A percentile compares a stretch with the other conserved stretches of the same genome.
Conservation (phyloP, 2,329 filamentous ascomycete species). For the Sodiomyces alkalinus region DNA sequence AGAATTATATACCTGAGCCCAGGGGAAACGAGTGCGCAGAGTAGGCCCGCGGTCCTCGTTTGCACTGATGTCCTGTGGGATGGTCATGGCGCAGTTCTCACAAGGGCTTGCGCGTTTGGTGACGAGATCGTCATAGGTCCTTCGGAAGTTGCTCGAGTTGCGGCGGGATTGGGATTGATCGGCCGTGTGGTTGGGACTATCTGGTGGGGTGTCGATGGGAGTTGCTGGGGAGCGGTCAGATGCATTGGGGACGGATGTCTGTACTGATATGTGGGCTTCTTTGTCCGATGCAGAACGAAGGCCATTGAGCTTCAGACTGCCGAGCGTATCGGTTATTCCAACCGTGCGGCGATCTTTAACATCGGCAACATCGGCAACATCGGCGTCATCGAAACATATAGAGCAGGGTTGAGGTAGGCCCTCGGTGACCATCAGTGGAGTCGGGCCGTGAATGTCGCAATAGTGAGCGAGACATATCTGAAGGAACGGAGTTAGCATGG, state of each 20-base stretch:
- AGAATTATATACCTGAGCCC: conserved; percentile 39
- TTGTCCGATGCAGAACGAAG: conserved; percentile 28
- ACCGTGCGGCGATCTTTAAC: conserved; percentile 17
- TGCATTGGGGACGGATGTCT: conserved; percentile 16
- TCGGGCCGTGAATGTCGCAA: conserved; percentile 55
- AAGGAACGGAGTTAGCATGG: conserved; percentile 13
- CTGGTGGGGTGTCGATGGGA: conserved; percentile 40
- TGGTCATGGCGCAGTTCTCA: conserved; percentile 52
- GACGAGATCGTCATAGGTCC: conserved; percentile 51
- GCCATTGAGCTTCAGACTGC: conserved; percentile 27
- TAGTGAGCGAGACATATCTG: conserved; percentile 58
- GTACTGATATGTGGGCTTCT: conserved; percentile 25
- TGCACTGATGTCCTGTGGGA: conserved; percentile 28
- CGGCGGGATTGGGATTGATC: conserved; percentile 24
- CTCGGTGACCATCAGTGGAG: conserved; percentile 55
- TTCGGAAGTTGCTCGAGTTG: conserved; percentile 40
- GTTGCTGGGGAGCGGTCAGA: conserved; percentile 17
- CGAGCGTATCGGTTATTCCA: conserved; percentile 29
- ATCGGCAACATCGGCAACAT: conserved; percentile 13
- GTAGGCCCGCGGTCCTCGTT: conserved; percentile 35
- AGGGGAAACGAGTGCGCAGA: conserved; percentile 44
- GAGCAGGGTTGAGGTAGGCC: conserved; percentile 45
- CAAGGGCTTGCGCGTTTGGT: conserved; percentile 49
- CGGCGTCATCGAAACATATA: conserved; percentile 36
- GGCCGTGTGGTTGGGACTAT: conserved; percentile 32